Conservation (phyloP, 345 rosid genomes). For the Euphorbia pulcherrima region DNA sequence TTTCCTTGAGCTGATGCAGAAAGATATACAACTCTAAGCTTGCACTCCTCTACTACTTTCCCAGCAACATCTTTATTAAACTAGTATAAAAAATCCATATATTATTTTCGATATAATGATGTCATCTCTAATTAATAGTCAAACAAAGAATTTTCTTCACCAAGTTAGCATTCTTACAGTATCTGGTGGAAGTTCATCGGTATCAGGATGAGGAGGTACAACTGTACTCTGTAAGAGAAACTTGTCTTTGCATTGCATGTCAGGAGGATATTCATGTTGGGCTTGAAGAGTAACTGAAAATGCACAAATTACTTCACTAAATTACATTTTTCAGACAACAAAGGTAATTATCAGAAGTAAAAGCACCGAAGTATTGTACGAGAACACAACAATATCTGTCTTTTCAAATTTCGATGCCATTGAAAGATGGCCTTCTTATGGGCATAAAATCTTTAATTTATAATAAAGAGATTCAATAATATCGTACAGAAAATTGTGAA, state of each 20-base stretch:
- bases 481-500: not conserved
- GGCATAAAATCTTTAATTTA: not conserved
- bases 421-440: not conserved
- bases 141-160: conserved; percentile 5
- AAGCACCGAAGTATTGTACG: not conserved
- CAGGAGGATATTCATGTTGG: conserved; percentile 67
- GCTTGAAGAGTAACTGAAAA: conserved; percentile 88
- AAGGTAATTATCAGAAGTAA: not conserved
- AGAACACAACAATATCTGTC: not conserved
- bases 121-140: not conserved
- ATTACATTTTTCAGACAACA: not conserved
- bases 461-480: not conserved
- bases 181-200: conserved; percentile 80
- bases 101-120: conserved; percentile 9
- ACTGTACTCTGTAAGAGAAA: conserved; percentile 87
- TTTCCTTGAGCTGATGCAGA: conserved; percentile 50
- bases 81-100: conserved; percentile 34
- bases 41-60: conserved; percentile 64
- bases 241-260: conserved; percentile 95
- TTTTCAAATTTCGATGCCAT: not conserved
- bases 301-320: conserved; percentile 14
- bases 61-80: conserved; percentile 66
- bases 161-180: conserved; percentile 48
- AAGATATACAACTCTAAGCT: conserved; percentile 72
- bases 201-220: conserved; percentile 69